Conservation (phyloP, 495 filamentous ascomycete genomes). For the Aspergillus campestris region DNA sequence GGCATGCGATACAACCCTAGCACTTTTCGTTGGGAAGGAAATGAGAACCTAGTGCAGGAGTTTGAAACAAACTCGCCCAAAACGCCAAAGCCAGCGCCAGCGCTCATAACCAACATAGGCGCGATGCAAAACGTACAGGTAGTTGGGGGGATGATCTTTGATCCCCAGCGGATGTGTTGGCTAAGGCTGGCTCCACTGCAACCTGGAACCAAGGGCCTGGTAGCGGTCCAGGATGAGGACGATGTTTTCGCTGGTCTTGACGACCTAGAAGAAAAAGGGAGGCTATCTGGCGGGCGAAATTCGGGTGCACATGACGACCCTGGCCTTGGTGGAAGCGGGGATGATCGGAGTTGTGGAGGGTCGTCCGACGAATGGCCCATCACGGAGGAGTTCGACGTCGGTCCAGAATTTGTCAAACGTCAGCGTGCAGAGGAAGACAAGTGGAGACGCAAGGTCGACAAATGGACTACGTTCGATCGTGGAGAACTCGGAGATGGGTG, state of each 20-base stretch:
- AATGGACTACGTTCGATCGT: slow-evolving; percentile 54
- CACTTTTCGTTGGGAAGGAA: slow-evolving; percentile 88
- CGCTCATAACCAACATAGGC: slow-evolving; percentile 86
- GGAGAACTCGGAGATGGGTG: slow-evolving; percentile 36
- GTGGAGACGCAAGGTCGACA: slow-evolving; percentile 76
- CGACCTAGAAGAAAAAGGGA: slow-evolving; percentile 52
- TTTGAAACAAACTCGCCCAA: slow-evolving; percentile 55
- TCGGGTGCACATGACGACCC: slow-evolving; percentile 22
- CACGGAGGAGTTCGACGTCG: slow-evolving; percentile 95
- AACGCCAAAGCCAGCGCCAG: slow-evolving; percentile 64
- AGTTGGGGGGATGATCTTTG: slow-evolving; percentile 93
- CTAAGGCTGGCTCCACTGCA: slow-evolving; percentile 54
- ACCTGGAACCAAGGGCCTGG: slow-evolving; percentile 18
- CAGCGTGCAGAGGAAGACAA: slow-evolving; percentile 86
- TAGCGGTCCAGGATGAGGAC: slow-evolving; percentile 44
- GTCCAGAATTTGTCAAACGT: slow-evolving; percentile 82
- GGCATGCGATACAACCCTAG: slow-evolving; percentile 92
- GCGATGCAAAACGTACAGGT: slow-evolving; percentile 71
- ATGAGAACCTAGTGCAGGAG: slow-evolving; percentile 69
- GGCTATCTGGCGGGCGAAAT: slow-evolving; percentile 26
- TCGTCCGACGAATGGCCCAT: slow-evolving; percentile 68
- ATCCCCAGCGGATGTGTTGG: slow-evolving; percentile 94
- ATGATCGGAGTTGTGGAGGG: slow-evolving; percentile 44
- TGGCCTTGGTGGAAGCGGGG: slow-evolving; percentile 32
- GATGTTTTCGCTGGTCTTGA: slow-evolving; percentile 78